Base-by-base conservation (phyloP, 441 rosid genomes). In the Euphorbia neoarborescens region DNA sequence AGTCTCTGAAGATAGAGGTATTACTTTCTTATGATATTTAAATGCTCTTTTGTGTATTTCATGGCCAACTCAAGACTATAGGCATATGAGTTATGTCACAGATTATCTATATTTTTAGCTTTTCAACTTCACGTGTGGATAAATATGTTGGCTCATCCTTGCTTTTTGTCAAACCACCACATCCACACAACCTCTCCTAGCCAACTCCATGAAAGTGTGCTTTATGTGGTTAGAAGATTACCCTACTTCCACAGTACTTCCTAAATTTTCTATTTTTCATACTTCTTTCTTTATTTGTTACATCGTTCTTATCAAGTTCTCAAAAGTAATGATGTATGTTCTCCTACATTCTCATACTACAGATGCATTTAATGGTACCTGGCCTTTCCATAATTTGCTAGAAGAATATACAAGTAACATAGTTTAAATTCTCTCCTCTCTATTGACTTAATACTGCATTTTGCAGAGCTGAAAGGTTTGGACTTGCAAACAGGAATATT, bases 401-500 rank as follows among this genome's bases (percentile, higher is more conserved):
- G 40, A 59, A 53, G 25, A 54, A 40, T 27, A 12, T 13, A 22
- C 3, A 35, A 51, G 30, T 38, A 42, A 40, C 10, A 42, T 67
- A n/a, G 27, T 19, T 28, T 53, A 20, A 14, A 15, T 54, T 28
- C 57, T 51, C 22, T 51, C 37, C 32, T 69, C 30, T 68, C n/a
- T 56, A 9, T 27, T 69, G 76, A 62, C 78, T 42, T 69, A 50
- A 63, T 68, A 53, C 57, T 76, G 72, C 15, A 38, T 66, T 69
- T 76, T 30, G 72, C 86, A 84, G 87, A 84, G 69, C 80, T 86
- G 38, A 83, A 84, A 80, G 83, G 88, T 66, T 83, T 87, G 53
- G 96, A 89, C 80, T 86, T 87, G 73, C 92, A 88, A 72, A 86
- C 88, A 17, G 96, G 95, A 75, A 57, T 81, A 22, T 92, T 88